Evolutionary conservation across 2,329 filamentous ascomycete genomes (phyloP).

Genomic region (Paraconiothyrium brasiliense): DNA sequence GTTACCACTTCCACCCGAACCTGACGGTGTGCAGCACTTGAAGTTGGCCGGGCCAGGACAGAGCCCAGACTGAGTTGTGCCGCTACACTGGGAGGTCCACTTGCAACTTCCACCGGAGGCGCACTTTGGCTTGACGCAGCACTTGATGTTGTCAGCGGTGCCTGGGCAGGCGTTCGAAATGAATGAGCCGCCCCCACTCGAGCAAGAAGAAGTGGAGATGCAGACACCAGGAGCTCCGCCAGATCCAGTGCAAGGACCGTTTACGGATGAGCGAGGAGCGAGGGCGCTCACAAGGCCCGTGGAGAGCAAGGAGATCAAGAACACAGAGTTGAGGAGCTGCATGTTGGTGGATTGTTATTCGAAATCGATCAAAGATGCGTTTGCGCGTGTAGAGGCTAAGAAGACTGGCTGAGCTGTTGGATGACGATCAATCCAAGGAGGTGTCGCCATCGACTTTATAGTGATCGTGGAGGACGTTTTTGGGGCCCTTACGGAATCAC

Average conservation of each 20-base stretch:
- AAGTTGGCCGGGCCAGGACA: slow-evolving; percentile 17
- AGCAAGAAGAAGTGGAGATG: slow-evolving; percentile 15
- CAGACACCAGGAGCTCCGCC: slow-evolving; percentile 12
- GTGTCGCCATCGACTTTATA: slow-evolving; percentile 6
- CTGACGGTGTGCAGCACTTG: slow-evolving; percentile 15
- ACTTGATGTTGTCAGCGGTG: slow-evolving; percentile 11
- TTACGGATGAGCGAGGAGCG: slow-evolving; percentile 15
- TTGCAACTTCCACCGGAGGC: slow-evolving; percentile 13
- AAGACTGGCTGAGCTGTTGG: background rate
- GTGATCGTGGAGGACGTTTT: background rate
- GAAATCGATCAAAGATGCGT: background rate
- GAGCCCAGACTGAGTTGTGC: slow-evolving; percentile 14
- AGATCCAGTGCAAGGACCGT: slow-evolving; percentile 12
- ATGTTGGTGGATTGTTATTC: background rate
- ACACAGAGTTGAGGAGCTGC: slow-evolving; percentile 13
- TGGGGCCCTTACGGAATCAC: background rate
- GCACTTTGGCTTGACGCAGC: slow-evolving; percentile 13
- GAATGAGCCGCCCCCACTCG: slow-evolving; percentile 8
- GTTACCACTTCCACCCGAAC: background rate
- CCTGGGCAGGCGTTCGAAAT: slow-evolving; percentile 10
- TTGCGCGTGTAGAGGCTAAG: background rate
- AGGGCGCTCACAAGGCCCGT: slow-evolving; percentile 15
- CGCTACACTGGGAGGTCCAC: slow-evolving; percentile 13
- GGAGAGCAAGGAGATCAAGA: slow-evolving; percentile 11
- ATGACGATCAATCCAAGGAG: background rate